Evolutionary conservation across 371 early-diverging fungal species (phyloP), one percentile per base, ranked within the genome.

Genomic region (Mucor sp.): DNA sequence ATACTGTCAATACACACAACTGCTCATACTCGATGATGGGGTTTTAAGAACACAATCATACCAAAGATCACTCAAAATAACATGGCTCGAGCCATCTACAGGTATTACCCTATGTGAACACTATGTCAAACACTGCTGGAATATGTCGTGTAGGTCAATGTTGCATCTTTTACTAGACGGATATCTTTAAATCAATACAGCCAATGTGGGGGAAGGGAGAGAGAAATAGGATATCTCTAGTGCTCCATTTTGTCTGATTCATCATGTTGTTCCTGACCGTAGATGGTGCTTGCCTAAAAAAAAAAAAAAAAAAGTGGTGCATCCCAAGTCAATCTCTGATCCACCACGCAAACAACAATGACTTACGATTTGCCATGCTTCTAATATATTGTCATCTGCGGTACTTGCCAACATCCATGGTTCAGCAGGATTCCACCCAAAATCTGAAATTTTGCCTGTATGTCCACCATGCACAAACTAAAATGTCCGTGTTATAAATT

Each of bases 381-480:
- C 98, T 53, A 95, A 87, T 44, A 97, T 90, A 77, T 98, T 98
- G 70, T 98, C 98, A 76, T 98, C 97, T 19, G 96, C 97, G 2
- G 95, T 91, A 59, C 91, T 92, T 67, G 94, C 93, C 65, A 99
- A 81, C 43, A 95, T 95, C 96, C 97, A 99, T 30, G 95, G 96
- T 65, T 94, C 94, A 68, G 95, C 92, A 69, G 88, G 92, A 87
- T 98, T 99, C 99, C 99, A 99, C 39, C 90, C 87, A 62, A 99
- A 90, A 78, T 99, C 99, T 39, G 94, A 91, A 23, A 99, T 93
- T 69, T 91, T 93, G 83, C 93, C 93, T 6, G 99, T 99, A 75
- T 99, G 99, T 8, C 99, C 99, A 41, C 99, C 99, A 74, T 99
- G 99, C 23, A 99, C 85, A 86, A 99, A 99, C 91, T 91, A 60